Base-by-base conservation (phyloP, 2,329 filamentous ascomycete species). In the Myriangium duriaei region DNA sequence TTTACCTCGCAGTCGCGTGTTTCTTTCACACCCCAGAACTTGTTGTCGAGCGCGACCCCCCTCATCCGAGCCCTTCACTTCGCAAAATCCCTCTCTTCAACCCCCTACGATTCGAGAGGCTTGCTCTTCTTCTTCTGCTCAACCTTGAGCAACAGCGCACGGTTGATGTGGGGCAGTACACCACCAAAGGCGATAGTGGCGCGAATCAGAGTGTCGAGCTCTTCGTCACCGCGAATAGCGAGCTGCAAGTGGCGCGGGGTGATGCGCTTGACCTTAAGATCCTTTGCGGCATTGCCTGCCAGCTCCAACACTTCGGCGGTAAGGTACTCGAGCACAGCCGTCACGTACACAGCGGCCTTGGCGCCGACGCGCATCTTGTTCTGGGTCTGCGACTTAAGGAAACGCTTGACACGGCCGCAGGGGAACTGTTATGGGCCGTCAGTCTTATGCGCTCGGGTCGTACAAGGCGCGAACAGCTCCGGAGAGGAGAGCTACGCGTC, bases 351-450 rank as follows among this genome's bases (percentile, higher is more conserved):
- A 49, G 91, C 87, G 48, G 91, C 91, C 72, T 96, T 96, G 57
- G 88, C 91, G 54, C 91, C 91, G 50, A 98, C 92, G 65, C 91
- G 88, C 84, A 95, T 96, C 73, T 96, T 96, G 69, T 95, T 92
- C 62, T 96, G 91, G 34, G 91, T 96, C 69, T 95, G 95, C 64
- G 85, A 86, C 76, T 96, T 95, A 60, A 98, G 73, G 71, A 96
- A 96, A 69, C 91, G 87, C 81, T 98, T 98, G 66, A 98, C 91
- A 80, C 91, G 91, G 67, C 91, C 91, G 62, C 91, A 98, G 45
- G 91, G 91, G 63, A 98, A 98, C 91, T 98, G 59, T 42, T 49
- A 21, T 49, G 48, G 40, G 34, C 41, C 48, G 51, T 60, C 48
- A 63, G 59, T 17, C 3, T 11, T 37, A 18, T 18, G 29, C 21